Percentiles rank a stretch among this genome's conserved stretches.
Evolutionary conservation across 176 grass and related monocot species (phyloP).

Genomic region (Avena sativa): DNA sequence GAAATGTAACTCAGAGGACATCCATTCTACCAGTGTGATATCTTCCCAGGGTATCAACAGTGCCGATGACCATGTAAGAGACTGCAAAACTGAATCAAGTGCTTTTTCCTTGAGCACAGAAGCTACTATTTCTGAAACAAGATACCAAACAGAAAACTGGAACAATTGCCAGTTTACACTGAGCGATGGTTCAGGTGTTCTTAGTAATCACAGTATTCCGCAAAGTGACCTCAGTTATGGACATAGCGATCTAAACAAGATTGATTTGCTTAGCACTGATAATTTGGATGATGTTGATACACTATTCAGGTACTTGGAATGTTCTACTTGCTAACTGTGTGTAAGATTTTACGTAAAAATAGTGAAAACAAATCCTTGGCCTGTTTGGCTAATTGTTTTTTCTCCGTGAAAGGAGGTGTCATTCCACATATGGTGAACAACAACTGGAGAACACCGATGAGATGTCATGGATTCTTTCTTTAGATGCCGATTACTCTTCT

Average conservation of each 20-base stretch:
- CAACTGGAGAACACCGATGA: slow-evolving; percentile 61
- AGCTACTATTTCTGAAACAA: not conserved
- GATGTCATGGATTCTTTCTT: slow-evolving; percentile 80
- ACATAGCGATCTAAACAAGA: slow-evolving; percentile 72
- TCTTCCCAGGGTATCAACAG: slow-evolving; percentile 30
- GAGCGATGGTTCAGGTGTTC: slow-evolving; percentile 48
- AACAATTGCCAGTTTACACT: slow-evolving; percentile 42
- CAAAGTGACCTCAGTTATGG: slow-evolving; percentile 49
- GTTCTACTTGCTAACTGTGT: not conserved
- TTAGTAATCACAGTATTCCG: slow-evolving; percentile 38
- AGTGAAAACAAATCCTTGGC: slow-evolving; percentile 11
- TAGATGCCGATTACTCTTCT: slow-evolving; percentile 68
- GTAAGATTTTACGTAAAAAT: not conserved
- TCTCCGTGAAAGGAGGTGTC: slow-evolving; percentile 58
- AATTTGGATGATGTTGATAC: slow-evolving; percentile 89
- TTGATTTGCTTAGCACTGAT: slow-evolving; percentile 80
- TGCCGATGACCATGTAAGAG: slow-evolving; percentile 28
- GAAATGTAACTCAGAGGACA: slow-evolving; percentile 50
- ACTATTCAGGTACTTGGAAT: slow-evolving; percentile 85
- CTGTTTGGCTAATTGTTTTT: not conserved
- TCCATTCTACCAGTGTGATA: slow-evolving; percentile 31
- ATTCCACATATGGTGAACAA: slow-evolving; percentile 70
- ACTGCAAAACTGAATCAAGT: slow-evolving; percentile 38
- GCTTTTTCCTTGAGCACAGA: slow-evolving; percentile 32
- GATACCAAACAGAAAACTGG: slow-evolving; percentile 48